These are phyloP conservation scores for Nothopassalora personata DNA, from an alignment of 2,329 filamentous ascomycete species.

Conservation along the genomic window DNA sequence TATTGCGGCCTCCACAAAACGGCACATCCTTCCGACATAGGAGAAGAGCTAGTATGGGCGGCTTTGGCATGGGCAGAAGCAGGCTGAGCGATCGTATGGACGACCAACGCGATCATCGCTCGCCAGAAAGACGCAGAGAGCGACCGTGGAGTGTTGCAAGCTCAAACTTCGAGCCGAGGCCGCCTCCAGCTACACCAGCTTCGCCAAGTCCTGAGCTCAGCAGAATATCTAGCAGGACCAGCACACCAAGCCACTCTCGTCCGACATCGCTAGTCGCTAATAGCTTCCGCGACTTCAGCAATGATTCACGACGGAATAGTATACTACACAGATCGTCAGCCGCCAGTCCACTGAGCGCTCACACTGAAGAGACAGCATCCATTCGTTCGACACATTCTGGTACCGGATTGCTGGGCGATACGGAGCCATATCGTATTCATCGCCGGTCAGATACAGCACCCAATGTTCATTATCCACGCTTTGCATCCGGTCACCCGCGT, in stretches of 20 bases:
- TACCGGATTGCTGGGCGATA: constrained; percentile 28
- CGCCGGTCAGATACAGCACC: constrained; percentile 33
- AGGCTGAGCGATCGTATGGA: constrained; percentile 38
- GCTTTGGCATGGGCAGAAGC: constrained; percentile 36
- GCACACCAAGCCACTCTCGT: constrained; percentile 30
- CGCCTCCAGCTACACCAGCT: constrained; percentile 60
- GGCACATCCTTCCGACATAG: constrained; percentile 51
- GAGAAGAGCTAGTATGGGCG: constrained; percentile 51
- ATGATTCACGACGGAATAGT: constrained; percentile 29
- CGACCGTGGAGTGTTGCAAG: constrained; percentile 34
- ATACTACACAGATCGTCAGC: constrained; percentile 25
- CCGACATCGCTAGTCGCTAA: constrained; percentile 31
- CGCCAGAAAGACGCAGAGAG: constrained; percentile 38
- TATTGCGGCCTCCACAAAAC: constrained; percentile 50
- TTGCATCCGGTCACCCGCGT: constrained; percentile 57
- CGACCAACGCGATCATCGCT: constrained; percentile 49
- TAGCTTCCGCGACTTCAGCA: constrained; percentile 28
- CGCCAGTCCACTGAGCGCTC: constrained; percentile 28
- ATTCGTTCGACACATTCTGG: constrained; percentile 30
- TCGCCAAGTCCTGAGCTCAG: constrained; percentile 50
- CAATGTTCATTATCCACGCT: constrained; percentile 44
- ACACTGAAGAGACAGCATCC: constrained; percentile 32
- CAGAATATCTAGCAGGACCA: constrained; percentile 39
- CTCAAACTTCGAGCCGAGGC: constrained; percentile 45
- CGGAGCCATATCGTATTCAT: constrained; percentile 25